These are phyloP conservation scores for Anthostomella pinea DNA, from an alignment of 2,329 filamentous ascomycete species.

Conservation along the genomic window DNA sequence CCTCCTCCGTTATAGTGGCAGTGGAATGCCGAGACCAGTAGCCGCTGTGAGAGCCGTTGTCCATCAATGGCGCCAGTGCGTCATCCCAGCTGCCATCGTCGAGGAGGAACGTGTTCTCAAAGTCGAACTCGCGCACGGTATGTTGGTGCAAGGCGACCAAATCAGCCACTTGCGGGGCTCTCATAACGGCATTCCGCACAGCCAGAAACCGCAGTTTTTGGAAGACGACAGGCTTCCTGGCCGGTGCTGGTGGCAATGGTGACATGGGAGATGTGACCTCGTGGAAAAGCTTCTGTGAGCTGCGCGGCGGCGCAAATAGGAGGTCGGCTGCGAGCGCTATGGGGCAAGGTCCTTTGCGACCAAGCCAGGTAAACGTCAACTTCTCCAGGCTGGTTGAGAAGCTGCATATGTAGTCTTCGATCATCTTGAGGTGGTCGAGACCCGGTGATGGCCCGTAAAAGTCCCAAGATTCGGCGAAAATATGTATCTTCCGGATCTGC, in stretches of 20 bases:
- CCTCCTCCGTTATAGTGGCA: conserved; percentile 31
- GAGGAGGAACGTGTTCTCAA: conserved; percentile 70
- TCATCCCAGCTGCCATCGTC: conserved; percentile 75
- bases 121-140: conserved; percentile 73
- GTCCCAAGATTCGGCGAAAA: conserved; percentile 70
- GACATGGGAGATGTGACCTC: conserved; percentile 65
- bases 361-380: conserved; percentile 75
- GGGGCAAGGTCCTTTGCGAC: conserved; percentile 69
- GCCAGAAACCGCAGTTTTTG: conserved; percentile 65
- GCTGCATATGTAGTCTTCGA: conserved; percentile 74
- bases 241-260: conserved; percentile 51
- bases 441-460: conserved; percentile 58
- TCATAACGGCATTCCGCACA: conserved; percentile 70
- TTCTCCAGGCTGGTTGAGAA: conserved; percentile 66
- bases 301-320: conserved; percentile 58
- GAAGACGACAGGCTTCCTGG: conserved; percentile 61
- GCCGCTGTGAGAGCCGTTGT: conserved; percentile 41
- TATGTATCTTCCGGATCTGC: conserved; percentile 71
- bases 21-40: conserved; percentile 43
- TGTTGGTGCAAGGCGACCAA: conserved; percentile 66
- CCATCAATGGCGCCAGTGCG: conserved; percentile 69
- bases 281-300: conserved; percentile 57
- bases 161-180: conserved; percentile 65
- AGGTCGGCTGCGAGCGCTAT: conserved; percentile 67
- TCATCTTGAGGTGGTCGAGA: conserved; percentile 70